Base-by-base conservation (phyloP, 441 rosid species). In the Metrosideros polymorpha region DNA sequence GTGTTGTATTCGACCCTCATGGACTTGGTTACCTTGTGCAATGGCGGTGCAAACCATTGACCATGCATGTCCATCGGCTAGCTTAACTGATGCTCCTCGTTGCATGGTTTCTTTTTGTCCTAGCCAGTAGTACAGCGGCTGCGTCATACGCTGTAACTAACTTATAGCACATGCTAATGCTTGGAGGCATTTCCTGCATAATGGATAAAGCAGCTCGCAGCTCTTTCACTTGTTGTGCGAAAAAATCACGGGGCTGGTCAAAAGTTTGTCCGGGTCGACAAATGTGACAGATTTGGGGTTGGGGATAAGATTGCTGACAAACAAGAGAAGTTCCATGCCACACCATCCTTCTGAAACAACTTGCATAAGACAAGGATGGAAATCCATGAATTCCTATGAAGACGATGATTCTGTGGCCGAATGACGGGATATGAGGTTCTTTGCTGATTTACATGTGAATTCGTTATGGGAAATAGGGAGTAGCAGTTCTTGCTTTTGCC, bases 11-110 rank as follows among this genome's bases (percentile, higher is more conserved):
- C 95, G 5, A 92, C 93, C 25, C 87, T 96, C 85, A 93, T 97
- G 97, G 99, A 95, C 91, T 88, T 95, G 90, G 97, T 95, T 50
- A 94, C 93, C 89, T 90, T 97, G 89, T 94, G 98, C 89, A 86
- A 87, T 61, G 93, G 95, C 35, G 91, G 93, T 88, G 92, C 89
- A 75, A 91, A 88, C 91, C 91, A 85, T 85, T 91, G 91, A 91
- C 84, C 53, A 6, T 14, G 19, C 39, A 49, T 52, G 17, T 27
- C 17, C 43, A 17, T 50, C 50, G 24, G 17, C 9, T 17, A 45
- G 51, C 43, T 49, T 49, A 82, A 66, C n/a, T 5, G 79, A 35
- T 35, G 79, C 47, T 66, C 47, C 79, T 66, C 7, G 7, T 35
- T 22, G 14, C 47, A 66, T 35, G 79, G 25, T 66, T 66, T 19